These are phyloP conservation scores for Clitopilus passeckerianus DNA, from an alignment of 768 basidiomycete genomes.

Conservation along the genomic window DNA sequence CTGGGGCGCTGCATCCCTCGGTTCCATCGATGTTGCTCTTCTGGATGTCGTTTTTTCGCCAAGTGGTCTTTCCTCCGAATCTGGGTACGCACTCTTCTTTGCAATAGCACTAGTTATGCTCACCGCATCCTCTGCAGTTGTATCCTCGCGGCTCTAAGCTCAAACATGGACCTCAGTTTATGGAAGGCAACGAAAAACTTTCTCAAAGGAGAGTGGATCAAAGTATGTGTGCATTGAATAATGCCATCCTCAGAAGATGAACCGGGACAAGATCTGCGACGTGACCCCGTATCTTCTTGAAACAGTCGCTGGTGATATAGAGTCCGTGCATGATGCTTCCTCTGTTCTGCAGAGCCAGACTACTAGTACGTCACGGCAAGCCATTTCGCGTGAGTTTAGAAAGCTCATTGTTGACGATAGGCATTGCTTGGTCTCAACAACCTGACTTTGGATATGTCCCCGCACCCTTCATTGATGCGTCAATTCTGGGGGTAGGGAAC, in stretches of 20 bases:
- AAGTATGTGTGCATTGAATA: conserved; percentile 28
- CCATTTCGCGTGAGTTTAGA: neutral
- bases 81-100: conserved; percentile 40
- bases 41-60: conserved; percentile 63
- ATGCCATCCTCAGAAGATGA: neutral
- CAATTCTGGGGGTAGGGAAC: conserved; percentile 65
- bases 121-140: conserved; percentile 37
- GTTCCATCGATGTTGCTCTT: conserved; percentile 67
- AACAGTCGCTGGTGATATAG: conserved; percentile 15
- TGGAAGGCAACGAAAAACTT: conserved; percentile 66
- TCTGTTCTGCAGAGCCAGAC: conserved; percentile 50
- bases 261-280: conserved; percentile 41
- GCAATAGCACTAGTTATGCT: neutral
- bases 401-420: conserved; percentile 25
- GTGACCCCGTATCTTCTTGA: conserved; percentile 47
- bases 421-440: conserved; percentile 66
- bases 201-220: conserved; percentile 69
- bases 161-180: conserved; percentile 70
- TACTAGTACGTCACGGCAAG: conserved; percentile 35
- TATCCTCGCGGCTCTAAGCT: conserved; percentile 60
- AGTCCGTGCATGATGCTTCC: conserved; percentile 13
- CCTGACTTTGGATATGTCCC: conserved; percentile 51
- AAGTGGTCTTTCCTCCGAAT: conserved; percentile 51
- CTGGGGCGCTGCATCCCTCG: conserved; percentile 64
- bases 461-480: conserved; percentile 45